Percentiles rank a stretch among this genome's conserved stretches.
These are phyloP conservation scores for Fistulina hepatica DNA, from an alignment of 1,284 basidiomycete species.

Conservation along the genomic window DNA sequence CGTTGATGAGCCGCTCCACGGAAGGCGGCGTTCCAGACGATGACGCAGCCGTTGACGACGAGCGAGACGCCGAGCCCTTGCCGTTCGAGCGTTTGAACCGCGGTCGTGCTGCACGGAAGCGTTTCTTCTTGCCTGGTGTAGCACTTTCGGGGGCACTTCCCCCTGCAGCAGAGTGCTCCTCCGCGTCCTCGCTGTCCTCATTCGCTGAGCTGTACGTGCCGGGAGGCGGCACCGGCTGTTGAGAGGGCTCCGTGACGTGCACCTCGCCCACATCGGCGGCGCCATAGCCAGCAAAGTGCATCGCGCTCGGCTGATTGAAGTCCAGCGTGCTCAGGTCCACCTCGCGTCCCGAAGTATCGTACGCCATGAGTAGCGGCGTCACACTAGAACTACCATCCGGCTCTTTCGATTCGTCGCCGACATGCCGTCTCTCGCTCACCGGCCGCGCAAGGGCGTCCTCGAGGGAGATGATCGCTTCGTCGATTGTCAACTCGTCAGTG, in stretches of 20 bases:
- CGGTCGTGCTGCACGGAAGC: constrained; percentile 10
- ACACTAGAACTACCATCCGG: constrained; percentile 30
- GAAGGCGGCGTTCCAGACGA: too few relatives aligned
- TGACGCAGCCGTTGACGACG: constrained; percentile 35
- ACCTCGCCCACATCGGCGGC: constrained; percentile 11
- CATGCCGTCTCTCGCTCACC: constrained; percentile 53
- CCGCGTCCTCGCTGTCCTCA: too few relatives aligned
- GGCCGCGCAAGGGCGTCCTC: constrained; percentile 74
- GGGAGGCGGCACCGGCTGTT: constrained; percentile 11
- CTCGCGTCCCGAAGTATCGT: constrained; percentile 25
- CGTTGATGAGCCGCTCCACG: constrained; percentile 89
- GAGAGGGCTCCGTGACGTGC: constrained; percentile 15
- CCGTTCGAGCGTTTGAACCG: constrained; percentile 8
- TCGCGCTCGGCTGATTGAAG: constrained; percentile 41
- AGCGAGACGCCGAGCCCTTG: constrained; percentile 8
- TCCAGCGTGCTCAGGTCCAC: constrained; percentile 46
- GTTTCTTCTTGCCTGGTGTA: constrained; percentile 10
- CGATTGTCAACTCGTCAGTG: constrained; percentile 65
- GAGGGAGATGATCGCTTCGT: constrained; percentile 70
- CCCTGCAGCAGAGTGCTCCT: constrained; percentile 9
- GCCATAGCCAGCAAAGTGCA: constrained; percentile 16
- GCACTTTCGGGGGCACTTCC: not conserved
- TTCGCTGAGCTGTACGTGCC: too few relatives aligned
- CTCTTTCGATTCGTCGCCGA: constrained; percentile 29
- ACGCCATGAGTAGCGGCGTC: constrained; percentile 34